Base-by-base conservation (phyloP, 805 yeast genomes). In the Suhomyces prunicola region DNA sequence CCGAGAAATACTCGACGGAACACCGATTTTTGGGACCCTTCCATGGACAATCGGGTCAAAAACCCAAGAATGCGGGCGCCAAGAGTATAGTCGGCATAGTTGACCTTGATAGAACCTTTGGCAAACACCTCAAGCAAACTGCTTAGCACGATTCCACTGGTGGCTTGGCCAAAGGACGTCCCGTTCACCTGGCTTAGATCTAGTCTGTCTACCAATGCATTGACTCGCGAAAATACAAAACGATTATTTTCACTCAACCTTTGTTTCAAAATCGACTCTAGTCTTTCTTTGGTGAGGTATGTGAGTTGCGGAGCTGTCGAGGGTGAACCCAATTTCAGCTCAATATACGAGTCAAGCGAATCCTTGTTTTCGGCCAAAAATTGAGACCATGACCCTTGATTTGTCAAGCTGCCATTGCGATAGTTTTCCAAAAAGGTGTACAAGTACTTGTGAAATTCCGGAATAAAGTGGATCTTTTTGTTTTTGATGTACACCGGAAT, bases 61-160 rank as follows among this genome's bases (percentile, higher is more conserved):
- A 72, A 75, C 2, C 80, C 79, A 15, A 75, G 58, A 4, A 74
- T 71, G 48, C 78, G 58, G 0, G 78, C 56, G 2, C 78, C 78
- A 4, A 69, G 58, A 13, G 59, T 64, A 55, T 70, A 74, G 50
- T 71, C 75, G 6, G 79, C 79, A 54, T 70, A 75, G 54, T 75
- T 73, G 22, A 69, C 60, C 39, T 68, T 66, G n/a, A 67, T 55
- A 0, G 76, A 63, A 0, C 76, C 76, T 53, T 68, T 65, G 44
- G 71, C 57, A 42, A 71, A 60, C 1, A 66, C 52, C 7, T 72
- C 74, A 6, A 72, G 56, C 23, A 73, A 54, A 46, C 65, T 63
- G 44, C 68, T 64, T 13, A 71, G 58, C 19, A 69, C 53, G 8
- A 72, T 59, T 29, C 58, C 58, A 53, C 67, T 62, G 6, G 68